Conservation (phyloP, 257 asterid species). For the Solanum habrochaites region DNA sequence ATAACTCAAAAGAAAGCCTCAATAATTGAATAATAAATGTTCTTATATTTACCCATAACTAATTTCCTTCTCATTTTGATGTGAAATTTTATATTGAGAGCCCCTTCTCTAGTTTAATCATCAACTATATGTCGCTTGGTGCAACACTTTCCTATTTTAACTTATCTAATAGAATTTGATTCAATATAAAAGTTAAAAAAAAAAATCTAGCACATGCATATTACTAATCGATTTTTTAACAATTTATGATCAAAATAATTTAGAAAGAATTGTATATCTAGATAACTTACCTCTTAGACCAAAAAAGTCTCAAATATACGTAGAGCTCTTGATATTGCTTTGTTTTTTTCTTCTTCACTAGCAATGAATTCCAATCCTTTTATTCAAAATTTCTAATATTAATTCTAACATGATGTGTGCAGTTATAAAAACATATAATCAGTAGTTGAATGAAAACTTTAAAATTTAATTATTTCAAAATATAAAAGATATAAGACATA, state of each 20-base stretch:
- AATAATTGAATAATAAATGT: background rate
- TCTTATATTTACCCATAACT: background rate
- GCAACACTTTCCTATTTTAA: background rate
- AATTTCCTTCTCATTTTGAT: background rate
- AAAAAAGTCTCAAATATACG: background rate
- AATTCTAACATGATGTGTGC: background rate
- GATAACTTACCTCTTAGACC: background rate
- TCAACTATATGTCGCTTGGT: too few species aligned
- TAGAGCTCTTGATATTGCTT: background rate
- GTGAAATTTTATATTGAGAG: background rate
- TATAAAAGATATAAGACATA: background rate
- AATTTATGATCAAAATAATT: background rate
- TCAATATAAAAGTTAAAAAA: background rate
- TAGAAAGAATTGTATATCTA: background rate
- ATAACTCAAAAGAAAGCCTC: background rate
- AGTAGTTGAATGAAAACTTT: background rate
- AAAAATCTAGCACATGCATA: background rate
- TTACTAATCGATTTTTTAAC: background rate
- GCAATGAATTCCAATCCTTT: background rate
- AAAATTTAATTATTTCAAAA: background rate
- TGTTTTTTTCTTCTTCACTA: background rate
- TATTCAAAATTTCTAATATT: background rate
- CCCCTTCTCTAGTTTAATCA: background rate
- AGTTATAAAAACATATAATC: too few species aligned
- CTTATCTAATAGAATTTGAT: background rate